These are phyloP conservation scores for Cryphonectria carpinicola DNA, from an alignment of 2,329 filamentous ascomycete species.

Conservation along the genomic window DNA sequence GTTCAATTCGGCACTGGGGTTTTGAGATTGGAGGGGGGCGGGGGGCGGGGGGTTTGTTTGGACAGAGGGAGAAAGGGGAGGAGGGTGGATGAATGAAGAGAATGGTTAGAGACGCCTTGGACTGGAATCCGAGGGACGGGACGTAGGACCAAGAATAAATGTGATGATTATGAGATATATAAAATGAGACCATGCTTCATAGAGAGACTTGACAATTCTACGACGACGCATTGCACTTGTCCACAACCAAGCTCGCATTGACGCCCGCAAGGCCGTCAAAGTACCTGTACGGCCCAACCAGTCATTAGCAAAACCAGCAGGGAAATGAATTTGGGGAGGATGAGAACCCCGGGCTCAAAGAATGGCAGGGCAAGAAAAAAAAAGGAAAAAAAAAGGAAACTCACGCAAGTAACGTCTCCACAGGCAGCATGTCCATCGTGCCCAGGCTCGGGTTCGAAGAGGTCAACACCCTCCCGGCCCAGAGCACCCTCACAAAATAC, in stretches of 20 bases:
- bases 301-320: slow-evolving; percentile 6
- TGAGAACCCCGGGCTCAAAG: not conserved
- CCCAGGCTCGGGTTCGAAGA: slow-evolving; percentile 71
- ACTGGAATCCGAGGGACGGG: slow-evolving; percentile 1
- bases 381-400: not conserved
- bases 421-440: slow-evolving; percentile 68
- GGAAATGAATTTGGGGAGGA: not conserved
- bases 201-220: not conserved
- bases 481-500: slow-evolving; percentile 68
- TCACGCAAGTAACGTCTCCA: slow-evolving; percentile 59
- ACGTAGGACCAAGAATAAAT: too few species aligned
- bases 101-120: not conserved
- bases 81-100: not conserved
- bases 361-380: too few species aligned
- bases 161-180: not conserved
- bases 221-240: slow-evolving; percentile 23
- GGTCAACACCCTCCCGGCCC: slow-evolving; percentile 65
- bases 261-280: slow-evolving; percentile 70
- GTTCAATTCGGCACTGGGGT: slow-evolving; percentile 49
- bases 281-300: slow-evolving; percentile 47
- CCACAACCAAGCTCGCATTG: slow-evolving; percentile 46
- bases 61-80: not conserved
- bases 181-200: not conserved
- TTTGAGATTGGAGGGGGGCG: slow-evolving; percentile 34
- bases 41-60: too few species aligned